A percentile compares a stretch with the other conserved stretches of the same genome.
Evolutionary conservation across 139 green algal genomes (phyloP).

Genomic region (Tetradesmus lagerheimii): DNA sequence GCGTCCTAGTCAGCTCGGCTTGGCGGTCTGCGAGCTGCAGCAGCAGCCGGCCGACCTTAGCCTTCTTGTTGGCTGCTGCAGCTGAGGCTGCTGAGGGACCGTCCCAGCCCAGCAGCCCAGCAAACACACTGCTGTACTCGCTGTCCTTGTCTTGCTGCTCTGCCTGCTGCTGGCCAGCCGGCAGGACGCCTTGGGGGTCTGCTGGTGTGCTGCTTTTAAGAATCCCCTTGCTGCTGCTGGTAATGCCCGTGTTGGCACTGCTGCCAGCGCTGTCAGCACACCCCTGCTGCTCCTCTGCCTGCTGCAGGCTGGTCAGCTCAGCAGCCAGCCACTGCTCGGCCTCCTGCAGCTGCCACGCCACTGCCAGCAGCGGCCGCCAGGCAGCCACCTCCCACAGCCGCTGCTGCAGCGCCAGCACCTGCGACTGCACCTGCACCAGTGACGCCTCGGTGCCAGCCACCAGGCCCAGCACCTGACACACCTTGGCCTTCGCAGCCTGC

Average conservation of each 20-base stretch:
- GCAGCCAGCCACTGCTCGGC: not conserved
- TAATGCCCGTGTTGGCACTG: not conserved
- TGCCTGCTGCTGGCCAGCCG: not conserved
- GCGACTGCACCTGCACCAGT: not conserved
- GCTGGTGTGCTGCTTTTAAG: not conserved
- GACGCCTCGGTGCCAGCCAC: conserved; percentile 2
- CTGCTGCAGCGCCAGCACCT: conserved; percentile 1
- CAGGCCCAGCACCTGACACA: conserved; percentile 26
- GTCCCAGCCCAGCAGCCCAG: not conserved
- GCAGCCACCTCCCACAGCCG: not conserved
- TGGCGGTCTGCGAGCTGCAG: not conserved
- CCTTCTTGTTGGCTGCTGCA: not conserved
- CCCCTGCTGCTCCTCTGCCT: not conserved
- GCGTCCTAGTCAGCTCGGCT: not conserved
- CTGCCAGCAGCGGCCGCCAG: not conserved
- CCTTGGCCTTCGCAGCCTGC: conserved; percentile 36
- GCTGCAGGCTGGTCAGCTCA: not conserved
- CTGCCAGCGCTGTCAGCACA: not conserved
- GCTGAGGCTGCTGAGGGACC: not conserved
- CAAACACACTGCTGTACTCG: not conserved
- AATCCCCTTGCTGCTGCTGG: not conserved
- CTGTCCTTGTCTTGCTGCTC: not conserved
- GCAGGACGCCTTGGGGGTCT: not conserved
- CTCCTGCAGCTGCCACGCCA: not conserved
- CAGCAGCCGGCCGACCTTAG: not conserved